A percentile compares a stretch with the other conserved stretches of the same genome.
phyloP scores from a whole-genome alignment of 2,329 filamentous ascomycete genomes.

The Epichloe amarillans region DNA sequence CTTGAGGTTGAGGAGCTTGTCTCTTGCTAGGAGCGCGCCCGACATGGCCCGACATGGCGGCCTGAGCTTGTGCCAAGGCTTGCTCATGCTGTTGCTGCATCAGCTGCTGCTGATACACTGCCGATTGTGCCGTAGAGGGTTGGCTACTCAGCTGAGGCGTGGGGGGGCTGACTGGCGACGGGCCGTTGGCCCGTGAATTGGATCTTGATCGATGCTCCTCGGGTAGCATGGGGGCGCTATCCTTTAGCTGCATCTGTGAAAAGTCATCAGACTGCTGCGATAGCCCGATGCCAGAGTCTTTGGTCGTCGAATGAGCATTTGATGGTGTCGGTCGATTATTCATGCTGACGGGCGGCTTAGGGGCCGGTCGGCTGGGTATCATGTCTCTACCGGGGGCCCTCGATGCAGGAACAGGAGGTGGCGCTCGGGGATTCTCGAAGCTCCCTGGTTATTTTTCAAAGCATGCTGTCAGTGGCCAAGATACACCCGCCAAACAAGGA shows the following conservation, averaged over 20 bases:
- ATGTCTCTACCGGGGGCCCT: constrained; percentile 36
- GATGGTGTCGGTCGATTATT: constrained; percentile 44
- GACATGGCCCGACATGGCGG: constrained; percentile 58
- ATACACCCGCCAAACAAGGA: background rate
- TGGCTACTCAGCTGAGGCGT: constrained; percentile 19
- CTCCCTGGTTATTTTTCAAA: constrained; percentile 40
- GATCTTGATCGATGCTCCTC: constrained; percentile 54
- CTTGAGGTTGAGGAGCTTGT: constrained; percentile 26
- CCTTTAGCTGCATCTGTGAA: constrained; percentile 34
- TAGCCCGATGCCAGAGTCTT: constrained; percentile 52
- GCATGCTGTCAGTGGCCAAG: background rate
- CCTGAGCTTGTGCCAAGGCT: constrained; percentile 66
- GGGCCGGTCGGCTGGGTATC: constrained; percentile 73
- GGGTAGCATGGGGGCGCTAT: constrained; percentile 45
- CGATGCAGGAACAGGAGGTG: constrained; percentile 67
- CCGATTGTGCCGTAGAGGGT: constrained; percentile 24
- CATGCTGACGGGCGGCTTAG: constrained; percentile 63
- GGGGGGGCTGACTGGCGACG: constrained; percentile 34
- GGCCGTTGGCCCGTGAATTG: constrained; percentile 48
- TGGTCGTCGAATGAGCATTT: constrained; percentile 31
- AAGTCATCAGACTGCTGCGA: constrained; percentile 44
- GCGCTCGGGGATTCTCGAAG: constrained; percentile 92
- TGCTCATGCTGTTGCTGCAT: constrained; percentile 79
- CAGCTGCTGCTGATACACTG: constrained; percentile 46
- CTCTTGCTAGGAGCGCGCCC: constrained; percentile 64